Evolutionary conservation across 352 stramenopile genomes (phyloP), one percentile per base, ranked within the genome.

Genomic region (Aphanomyces invadans): DNA sequence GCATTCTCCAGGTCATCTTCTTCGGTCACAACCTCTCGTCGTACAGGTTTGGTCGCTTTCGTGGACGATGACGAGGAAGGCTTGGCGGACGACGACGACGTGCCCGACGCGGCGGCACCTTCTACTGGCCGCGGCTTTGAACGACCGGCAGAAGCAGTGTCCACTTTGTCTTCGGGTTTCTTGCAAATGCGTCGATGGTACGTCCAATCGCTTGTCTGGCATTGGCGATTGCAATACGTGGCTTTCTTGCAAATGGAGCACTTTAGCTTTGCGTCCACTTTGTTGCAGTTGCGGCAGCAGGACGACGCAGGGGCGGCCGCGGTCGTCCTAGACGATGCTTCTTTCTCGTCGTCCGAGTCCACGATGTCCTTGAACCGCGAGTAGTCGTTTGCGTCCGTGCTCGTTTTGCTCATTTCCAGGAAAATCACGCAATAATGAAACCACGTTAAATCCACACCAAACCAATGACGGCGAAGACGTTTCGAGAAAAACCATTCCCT

Each of bases 181-280:
- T 90, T 92, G 69, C 85, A 94, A n/a, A 79, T 91, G 61, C 83
- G 83, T 70, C 90, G 91, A 78, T 94, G 85, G 75, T 90, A 94
- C 51, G 73, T 73, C 85, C 85, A 94, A 71, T 94, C 85, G 67
- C 80, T 88, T 29, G 82, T 81, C 62, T 94, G 86, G 64, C 86
- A 94, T 68, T 78, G 70, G 49, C 86, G 79, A 44, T 81, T 78
- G 65, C 86, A 94, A 70, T 94, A 94, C 28, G 85, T 73, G 32
- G 78, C 83, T 70, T 91, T 91, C 77, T 92, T 94, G 67, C 86
- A 94, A 48, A 92, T 74, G 21, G 81, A 90, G 73, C 86, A 94
- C 77, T 92, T 92, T 68, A 94, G 83, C 62, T 89, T 88, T 17
- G 83, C 83, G 19, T 81, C 83, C 0, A 68, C 23, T 53, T 87